Percentiles rank a stretch among this genome's conserved stretches.
Conservation (phyloP, 257 asterid species). For the Capsicum pubescens region DNA sequence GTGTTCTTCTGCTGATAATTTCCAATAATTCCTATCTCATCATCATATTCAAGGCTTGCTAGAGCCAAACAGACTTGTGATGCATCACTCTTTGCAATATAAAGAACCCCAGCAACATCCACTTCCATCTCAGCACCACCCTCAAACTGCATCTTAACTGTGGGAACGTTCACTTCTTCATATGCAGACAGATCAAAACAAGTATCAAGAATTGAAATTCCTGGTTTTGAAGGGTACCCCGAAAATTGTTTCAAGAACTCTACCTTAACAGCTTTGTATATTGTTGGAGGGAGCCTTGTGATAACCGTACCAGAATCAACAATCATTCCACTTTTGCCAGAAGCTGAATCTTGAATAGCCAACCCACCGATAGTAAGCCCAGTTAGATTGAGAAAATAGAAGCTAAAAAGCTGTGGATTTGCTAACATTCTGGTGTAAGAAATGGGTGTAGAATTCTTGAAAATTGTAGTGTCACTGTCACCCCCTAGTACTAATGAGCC, state of each 20-base stretch:
- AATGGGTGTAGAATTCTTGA: constrained; percentile 59
- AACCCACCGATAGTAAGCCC: constrained; percentile 69
- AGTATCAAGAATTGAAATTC: constrained; percentile 77
- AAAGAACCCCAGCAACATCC: constrained; percentile 73
- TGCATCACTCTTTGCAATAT: constrained; percentile 64
- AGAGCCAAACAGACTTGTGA: constrained; percentile 94
- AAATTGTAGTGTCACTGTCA: constrained; percentile 41
- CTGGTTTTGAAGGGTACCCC: constrained; percentile 64
- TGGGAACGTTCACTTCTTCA: constrained; percentile 71
- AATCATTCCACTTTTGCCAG: constrained; percentile 49
- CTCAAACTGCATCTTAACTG: constrained; percentile 63
- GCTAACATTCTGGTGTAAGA: constrained; percentile 62
- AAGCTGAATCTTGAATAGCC: constrained; percentile 45
- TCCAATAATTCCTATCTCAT: constrained; percentile 79
- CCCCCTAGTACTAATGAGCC: constrained; percentile 73
- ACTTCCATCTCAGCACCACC: constrained; percentile 66
- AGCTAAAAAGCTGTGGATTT: constrained; percentile 59
- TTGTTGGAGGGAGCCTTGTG: constrained; percentile 74
- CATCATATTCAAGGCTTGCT: constrained; percentile 76
- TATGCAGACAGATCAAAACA: constrained; percentile 76
- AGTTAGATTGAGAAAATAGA: constrained; percentile 72
- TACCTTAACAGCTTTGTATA: constrained; percentile 53
- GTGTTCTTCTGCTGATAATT: constrained; percentile 90
- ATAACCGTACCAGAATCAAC: constrained; percentile 92
- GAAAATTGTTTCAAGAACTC: constrained; percentile 83